phyloP scores from a whole-genome alignment of 1,139 yeast genomes.

The Zygosaccharomyces pseudobailii region DNA sequence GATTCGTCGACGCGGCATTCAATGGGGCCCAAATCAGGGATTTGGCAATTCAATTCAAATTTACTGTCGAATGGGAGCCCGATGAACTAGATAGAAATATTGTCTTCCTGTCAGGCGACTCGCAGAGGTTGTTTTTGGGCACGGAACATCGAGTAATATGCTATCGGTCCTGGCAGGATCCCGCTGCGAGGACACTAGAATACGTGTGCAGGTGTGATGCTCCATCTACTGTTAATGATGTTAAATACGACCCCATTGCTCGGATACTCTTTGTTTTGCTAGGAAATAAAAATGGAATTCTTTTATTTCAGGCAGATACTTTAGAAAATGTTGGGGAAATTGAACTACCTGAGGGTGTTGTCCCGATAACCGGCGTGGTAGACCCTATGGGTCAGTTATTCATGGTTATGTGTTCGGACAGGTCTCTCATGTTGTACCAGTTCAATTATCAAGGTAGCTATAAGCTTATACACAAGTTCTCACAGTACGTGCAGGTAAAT shows the following conservation, averaged over 20 bases:
- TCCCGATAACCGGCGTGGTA: conserved; percentile 27
- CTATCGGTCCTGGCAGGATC: conserved; percentile 15
- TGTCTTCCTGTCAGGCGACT: conserved; percentile 18
- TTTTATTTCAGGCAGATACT: conserved; percentile 16
- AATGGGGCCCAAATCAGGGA: conserved; percentile 23
- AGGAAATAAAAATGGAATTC: conserved; percentile 22
- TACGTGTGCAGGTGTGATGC: conserved; percentile 14
- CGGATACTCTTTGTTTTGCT: conserved; percentile 22
- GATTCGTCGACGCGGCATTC: conserved; percentile 32
- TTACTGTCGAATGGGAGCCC: conserved; percentile 8
- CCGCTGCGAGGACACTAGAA: conserved; percentile 4
- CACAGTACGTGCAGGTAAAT: conserved; percentile 28
- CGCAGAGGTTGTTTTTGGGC: conserved; percentile 20
- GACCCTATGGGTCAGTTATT: conserved; percentile 30
- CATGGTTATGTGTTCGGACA: conserved; percentile 26
- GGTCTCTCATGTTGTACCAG: conserved; percentile 30
- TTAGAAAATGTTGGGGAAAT: conserved; percentile 17
- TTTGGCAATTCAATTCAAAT: conserved; percentile 12
- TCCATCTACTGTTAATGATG: conserved; percentile 29
- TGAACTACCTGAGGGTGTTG: conserved; percentile 13
- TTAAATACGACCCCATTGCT: conserved; percentile 22
- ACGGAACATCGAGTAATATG: conserved; percentile 22
- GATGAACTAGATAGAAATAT: conserved; percentile 12
- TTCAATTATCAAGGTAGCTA: conserved; percentile 21
- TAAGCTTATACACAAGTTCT: conserved; percentile 23